Base-by-base conservation (phyloP, 2,329 filamentous ascomycete genomes). In the Acrocalymma vagum region DNA sequence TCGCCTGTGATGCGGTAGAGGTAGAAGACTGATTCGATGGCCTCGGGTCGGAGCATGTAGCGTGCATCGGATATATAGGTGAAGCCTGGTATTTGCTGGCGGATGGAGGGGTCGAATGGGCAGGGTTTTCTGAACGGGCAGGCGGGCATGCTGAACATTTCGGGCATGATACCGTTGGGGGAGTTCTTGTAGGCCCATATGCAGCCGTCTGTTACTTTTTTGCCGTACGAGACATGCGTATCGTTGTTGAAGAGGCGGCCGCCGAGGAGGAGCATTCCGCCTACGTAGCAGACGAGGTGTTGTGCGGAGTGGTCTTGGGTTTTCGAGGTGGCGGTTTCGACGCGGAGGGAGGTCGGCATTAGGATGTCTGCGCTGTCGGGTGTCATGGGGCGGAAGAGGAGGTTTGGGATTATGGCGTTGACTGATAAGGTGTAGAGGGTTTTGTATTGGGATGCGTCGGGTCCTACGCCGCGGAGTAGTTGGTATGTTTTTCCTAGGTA, bases 21-120 rank as follows among this genome's bases (percentile, higher is more conserved):
- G 58, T 89, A 79, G 63, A 90, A 92, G 4, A 92, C 79, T 15
- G 82, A 86, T 71, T 91, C 87, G 41, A 91, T 88, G 1, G 87
- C 87, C 67, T 91, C 87, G 8, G 87, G 87, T 5, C 67, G 78
- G 13, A 88, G 72, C 23, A 86, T 78, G 62, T 87, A 87, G 33
- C 77, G 74, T 20, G 73, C 68, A 51, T 86, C 82, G 24, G 70
- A 63, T 16, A 84, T 73, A 11, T 72, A 70, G 5, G 77, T 70
- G 68, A 85, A 81, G 10, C 83, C 83, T 2, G 69, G 72, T 6
- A 45, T 42, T n/a, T 48, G 37, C 2, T 24, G 22, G 9, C n/a
- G 28, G 55, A 55, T 48, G 23, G 56, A 42, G 26, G 59, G 57
- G 60, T 73, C 53, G 67, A 69, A 71, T 11, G 65, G 72, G 23